These are phyloP conservation scores for Vaccinium vitisidaea DNA, from an alignment of 148 eudicot genomes.

Conservation along the genomic window DNA sequence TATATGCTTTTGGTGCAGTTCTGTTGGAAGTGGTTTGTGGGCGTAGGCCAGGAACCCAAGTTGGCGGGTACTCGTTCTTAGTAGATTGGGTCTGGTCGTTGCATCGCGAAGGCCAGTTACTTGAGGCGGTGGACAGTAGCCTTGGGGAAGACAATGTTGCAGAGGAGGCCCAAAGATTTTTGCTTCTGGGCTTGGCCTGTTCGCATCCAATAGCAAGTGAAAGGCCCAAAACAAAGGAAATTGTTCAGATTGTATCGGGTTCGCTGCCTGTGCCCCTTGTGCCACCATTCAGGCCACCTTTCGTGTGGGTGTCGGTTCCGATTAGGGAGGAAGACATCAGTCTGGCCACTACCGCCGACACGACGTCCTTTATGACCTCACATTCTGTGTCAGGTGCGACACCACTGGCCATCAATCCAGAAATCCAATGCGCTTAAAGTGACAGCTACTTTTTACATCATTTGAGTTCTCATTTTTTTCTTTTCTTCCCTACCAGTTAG, in stretches of 20 bases:
- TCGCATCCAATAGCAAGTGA: conserved; percentile 60
- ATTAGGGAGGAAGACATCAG: conserved; percentile 28
- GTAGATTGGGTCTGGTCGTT: conserved; percentile 86
- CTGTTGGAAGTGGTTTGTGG: conserved; percentile 70
- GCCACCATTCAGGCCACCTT: conserved; percentile 68
- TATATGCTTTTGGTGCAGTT: conserved; percentile 73
- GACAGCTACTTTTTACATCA: background rate
- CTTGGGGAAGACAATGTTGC: conserved; percentile 34
- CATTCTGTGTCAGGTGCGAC: conserved; percentile 28
- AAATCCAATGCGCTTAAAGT: background rate
- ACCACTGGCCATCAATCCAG: conserved; percentile 24
- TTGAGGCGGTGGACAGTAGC: conserved; percentile 56
- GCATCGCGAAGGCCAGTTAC: conserved; percentile 57
- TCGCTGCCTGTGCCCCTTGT: conserved; percentile 45
- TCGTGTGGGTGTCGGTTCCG: conserved; percentile 67
- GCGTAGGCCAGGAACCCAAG: conserved; percentile 48
- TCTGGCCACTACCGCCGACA: conserved; percentile 20
- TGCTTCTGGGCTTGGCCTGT: conserved; percentile 70
- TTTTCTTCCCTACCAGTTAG: background rate
- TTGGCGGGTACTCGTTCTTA: conserved; percentile 35
- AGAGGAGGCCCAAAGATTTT: conserved; percentile 56
- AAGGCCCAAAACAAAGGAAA: conserved; percentile 53
- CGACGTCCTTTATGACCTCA: conserved; percentile 20
- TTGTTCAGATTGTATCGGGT: conserved; percentile 64
- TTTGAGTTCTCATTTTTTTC: too few species aligned